phyloP scores from a whole-genome alignment of 768 basidiomycete species.

The Russula sp. region DNA sequence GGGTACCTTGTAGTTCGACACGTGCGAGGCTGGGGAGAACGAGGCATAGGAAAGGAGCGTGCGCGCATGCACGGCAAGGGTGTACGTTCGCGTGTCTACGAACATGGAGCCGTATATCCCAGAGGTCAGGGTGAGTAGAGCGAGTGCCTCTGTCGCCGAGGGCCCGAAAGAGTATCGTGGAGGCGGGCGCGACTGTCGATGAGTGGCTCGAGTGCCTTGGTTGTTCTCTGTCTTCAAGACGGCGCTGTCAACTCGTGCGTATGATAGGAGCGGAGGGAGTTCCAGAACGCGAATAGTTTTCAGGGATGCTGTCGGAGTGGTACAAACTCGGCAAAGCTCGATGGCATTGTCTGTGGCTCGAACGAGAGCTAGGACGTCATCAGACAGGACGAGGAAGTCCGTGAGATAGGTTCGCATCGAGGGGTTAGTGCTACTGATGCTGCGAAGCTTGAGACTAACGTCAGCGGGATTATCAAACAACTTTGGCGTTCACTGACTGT shows the following conservation, averaged over 20 bases:
- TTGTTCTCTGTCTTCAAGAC: background rate
- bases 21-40: background rate
- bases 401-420: background rate
- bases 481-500: background rate
- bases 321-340: background rate
- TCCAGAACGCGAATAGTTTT: background rate
- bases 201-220: background rate
- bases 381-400: background rate
- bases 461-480: background rate
- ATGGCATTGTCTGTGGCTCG: background rate
- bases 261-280: background rate
- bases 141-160: background rate
- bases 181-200: background rate
- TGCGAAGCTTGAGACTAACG: background rate
- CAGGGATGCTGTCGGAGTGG: background rate
- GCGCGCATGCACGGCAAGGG: background rate
- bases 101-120: background rate
- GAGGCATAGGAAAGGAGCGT: slow-evolving; percentile 1
- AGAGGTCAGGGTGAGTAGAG: background rate
- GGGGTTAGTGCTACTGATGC: background rate
- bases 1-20: background rate
- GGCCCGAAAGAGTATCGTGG: background rate
- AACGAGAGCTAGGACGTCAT: slow-evolving; percentile 2
- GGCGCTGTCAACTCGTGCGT: background rate
- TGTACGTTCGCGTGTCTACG: background rate